Base-by-base conservation (phyloP, 352 stramenopile species). In the Globisporangium mamillatum region DNA sequence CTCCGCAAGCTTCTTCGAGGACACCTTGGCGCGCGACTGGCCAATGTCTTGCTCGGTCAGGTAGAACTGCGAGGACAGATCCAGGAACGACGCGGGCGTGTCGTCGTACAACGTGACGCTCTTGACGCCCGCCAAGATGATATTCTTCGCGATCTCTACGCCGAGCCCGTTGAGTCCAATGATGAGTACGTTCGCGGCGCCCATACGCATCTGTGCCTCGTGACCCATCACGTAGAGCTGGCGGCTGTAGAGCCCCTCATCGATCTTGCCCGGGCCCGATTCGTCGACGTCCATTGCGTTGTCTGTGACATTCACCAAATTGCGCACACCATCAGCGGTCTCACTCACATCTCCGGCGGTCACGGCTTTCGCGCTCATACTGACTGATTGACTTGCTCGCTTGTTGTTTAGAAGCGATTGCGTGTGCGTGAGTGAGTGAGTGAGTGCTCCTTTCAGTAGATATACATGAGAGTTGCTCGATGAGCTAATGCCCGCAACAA, bases 151-250 rank as follows among this genome's bases (percentile, higher is more conserved):
- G 36, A 99, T 92, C 78, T 99, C 98, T 12, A 98, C 95, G 46
- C 97, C 97, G 6, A 99, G 81, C 0, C 97, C 97, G 55, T 97
- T 97, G 29, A 97, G 76, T 1, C 98, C 98, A 63, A 99, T 75
- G 69, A 99, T 83, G 41, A 99, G 86, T 32, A 99, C 97, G 60
- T 97, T 96, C 18, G 92, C 93, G 22, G 82, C 78, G 69, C 96
- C 96, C 97, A 99, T 99, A 53, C 95, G 90, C 67, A 93, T 81
- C 84, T 99, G 97, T 16, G 98, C 98, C 72, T 99, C 98, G 75
- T 98, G 97, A 25, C 98, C 98, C 94, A 99, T 99, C 25, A 99
- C 98, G 73, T 99, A 99, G 10, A 99, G 88, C 86, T 99, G 98
- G 41, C 94, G 89, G 72, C 88, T 97, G 77, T 98, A 97, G 10